Percentiles rank a stretch among this genome's conserved stretches.
phyloP scores from a whole-genome alignment of 2,329 filamentous ascomycete genomes.

The Cercospora sojina region DNA sequence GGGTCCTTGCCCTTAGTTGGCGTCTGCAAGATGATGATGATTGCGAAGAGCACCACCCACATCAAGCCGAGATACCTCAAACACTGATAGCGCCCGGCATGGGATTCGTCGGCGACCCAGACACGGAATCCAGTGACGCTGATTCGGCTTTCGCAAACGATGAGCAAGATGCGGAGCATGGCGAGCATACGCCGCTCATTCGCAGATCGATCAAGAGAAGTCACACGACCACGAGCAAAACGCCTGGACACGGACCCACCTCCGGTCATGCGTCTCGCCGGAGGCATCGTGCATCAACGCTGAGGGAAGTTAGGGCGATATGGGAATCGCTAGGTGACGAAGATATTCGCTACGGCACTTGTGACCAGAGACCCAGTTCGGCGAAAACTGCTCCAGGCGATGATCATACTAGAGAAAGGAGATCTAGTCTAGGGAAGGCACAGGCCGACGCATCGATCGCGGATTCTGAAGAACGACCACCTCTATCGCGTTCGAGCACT shows the following conservation, averaged over 20 bases:
- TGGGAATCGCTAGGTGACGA: slow-evolving; percentile 36
- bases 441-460: neutral
- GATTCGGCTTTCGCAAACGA: slow-evolving; percentile 26
- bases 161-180: slow-evolving; percentile 23
- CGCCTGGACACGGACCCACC: slow-evolving; percentile 12
- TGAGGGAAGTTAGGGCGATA: slow-evolving; percentile 36
- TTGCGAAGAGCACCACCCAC: slow-evolving; percentile 51
- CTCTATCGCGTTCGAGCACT: slow-evolving; percentile 23
- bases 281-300: slow-evolving; percentile 35
- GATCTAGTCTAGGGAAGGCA: neutral
- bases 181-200: slow-evolving; percentile 28
- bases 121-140: slow-evolving; percentile 31
- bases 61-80: slow-evolving; percentile 45
- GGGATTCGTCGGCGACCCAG: slow-evolving; percentile 51
- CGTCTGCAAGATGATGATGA: slow-evolving; percentile 73
- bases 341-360: slow-evolving; percentile 31
- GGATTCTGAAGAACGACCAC: neutral
- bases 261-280: slow-evolving; percentile 24
- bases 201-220: slow-evolving; percentile 23
- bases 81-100: slow-evolving; percentile 78
- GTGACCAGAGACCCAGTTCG: slow-evolving; percentile 21
- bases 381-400: slow-evolving; percentile 14
- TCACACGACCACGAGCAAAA: slow-evolving; percentile 18
- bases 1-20: slow-evolving; percentile 91
- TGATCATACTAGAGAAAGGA: slow-evolving; percentile 9